A percentile compares a stretch with the other conserved stretches of the same genome.
phyloP scores from a whole-genome alignment of 305 asterid species.

The Euphrasia arctica region DNA sequence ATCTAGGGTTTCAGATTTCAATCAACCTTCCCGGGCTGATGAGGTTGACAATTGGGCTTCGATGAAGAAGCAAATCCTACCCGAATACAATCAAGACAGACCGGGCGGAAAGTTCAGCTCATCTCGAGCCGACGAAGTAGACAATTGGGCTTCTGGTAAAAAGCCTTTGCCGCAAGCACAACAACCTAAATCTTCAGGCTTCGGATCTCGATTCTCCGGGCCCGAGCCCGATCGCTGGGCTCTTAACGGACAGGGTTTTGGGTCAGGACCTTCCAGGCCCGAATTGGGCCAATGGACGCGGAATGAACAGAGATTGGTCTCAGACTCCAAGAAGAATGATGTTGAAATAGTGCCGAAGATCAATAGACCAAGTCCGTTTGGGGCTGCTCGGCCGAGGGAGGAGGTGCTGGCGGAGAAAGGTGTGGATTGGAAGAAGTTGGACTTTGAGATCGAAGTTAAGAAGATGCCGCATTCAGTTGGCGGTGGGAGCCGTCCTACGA shows the following conservation, averaged over 20 bases:
- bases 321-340: conserved; percentile 40
- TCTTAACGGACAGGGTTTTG: conserved; percentile 30
- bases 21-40: conserved; percentile 61
- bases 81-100: conserved; percentile 28
- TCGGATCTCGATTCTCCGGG: conserved; percentile 48
- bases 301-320: conserved; percentile 41
- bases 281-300: conserved; percentile 32
- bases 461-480: conserved; percentile 35
- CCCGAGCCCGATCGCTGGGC: conserved; percentile 57
- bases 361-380: conserved; percentile 88
- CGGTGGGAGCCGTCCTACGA: conserved; percentile 60
- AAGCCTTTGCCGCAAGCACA: conserved; percentile 30
- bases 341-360: conserved; percentile 39
- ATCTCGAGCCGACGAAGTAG: conserved; percentile 68
- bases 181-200: conserved; percentile 34
- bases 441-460: conserved; percentile 65
- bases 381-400: conserved; percentile 96
- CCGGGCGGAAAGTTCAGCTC: conserved; percentile 42
- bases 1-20: conserved; percentile 51
- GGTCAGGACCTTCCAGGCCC: conserved; percentile 28
- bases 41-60: conserved; percentile 67
- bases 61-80: conserved; percentile 46
- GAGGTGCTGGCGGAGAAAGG: conserved; percentile 96
- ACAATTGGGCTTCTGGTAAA: conserved; percentile 55
- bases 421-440: conserved; percentile 93